Evolutionary conservation across 805 yeast species (phyloP), one percentile per base, ranked within the genome.

Genomic region (Kurtzmaniella fragi): DNA sequence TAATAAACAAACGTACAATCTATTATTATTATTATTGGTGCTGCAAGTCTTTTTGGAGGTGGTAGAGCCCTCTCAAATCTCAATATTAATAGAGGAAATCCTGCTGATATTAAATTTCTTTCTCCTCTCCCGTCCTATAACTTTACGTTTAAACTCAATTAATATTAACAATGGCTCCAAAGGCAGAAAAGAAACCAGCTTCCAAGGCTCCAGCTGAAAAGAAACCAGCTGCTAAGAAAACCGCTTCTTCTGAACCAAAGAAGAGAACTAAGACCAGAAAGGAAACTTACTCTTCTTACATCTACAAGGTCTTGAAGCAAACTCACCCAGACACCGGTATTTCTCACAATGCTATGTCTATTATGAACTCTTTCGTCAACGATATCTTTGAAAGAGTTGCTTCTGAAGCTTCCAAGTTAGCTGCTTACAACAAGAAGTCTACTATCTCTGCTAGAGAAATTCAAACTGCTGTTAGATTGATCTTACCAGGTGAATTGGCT

Each of bases 251-350:
- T 42, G 90, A 80, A 60, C 70, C 82, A 66, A 89, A 88, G 81
- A 90, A 85, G 84, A 88, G 95, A 78, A 64, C 87, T 55, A 90
- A 89, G 84, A 73, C 90, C 59, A 88, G 97, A 82, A 89, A 88
- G 84, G 97, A 91, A 77, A 88, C 97, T 51, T 91, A 89, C 79
- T 88, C 96, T 51, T 89, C 97, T 48, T 91, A 91, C 76, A 91
- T 91, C 68, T 91, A 90, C 93, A 91, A 91, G 75, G 97, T 90
- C 54, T 84, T 91, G 68, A 90, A 90, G 75, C 97, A 91, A 80
- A 90, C 97, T 48, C 98, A 91, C 75, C 98, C 97, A 71, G 97
- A 91, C 71, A 91, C 98, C 49, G 98, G 97, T 87, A 91, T 91
- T 68, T 90, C 98, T 58, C 95, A 89, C 75, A 86, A 88, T 69